These are phyloP conservation scores for Apostasia shenzhenica DNA, from an alignment of 106 monocot genomes.

Conservation along the genomic window DNA sequence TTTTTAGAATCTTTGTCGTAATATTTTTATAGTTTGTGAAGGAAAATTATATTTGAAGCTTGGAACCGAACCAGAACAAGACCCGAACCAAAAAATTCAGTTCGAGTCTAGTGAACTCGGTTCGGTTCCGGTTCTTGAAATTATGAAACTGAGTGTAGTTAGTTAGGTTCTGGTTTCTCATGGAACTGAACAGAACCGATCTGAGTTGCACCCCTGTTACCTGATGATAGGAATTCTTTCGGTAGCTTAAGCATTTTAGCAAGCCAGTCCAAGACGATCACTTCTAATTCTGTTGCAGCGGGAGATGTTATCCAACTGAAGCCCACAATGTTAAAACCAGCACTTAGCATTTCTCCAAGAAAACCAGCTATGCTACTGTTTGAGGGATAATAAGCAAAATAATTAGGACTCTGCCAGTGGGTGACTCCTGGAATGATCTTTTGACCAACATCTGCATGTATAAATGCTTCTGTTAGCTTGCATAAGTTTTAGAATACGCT, in stretches of 20 bases:
- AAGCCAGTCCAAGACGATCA: conserved; percentile 88
- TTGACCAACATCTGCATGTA: conserved; percentile 48
- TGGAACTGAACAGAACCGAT: too few species aligned
- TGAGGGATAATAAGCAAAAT: conserved; percentile 78
- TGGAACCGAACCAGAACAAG: too few species aligned
- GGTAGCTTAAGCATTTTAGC: conserved; percentile 84
- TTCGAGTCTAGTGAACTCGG: too few species aligned
- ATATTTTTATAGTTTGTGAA: too few species aligned
- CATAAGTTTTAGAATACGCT: too few species aligned
- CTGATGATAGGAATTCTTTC: conserved; percentile 55
- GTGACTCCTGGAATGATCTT: conserved; percentile 76
- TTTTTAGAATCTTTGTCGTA: too few species aligned
- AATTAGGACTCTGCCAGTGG: conserved; percentile 80
- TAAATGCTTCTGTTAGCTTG: background rate
- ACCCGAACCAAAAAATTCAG: too few species aligned
- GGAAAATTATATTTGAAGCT: too few species aligned
- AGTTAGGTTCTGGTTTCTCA: too few species aligned
- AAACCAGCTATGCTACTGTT: conserved; percentile 88
- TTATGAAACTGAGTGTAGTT: too few species aligned
- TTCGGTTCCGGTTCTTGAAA: too few species aligned
- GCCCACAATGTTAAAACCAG: conserved; percentile 68
- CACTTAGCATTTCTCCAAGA: conserved; percentile 86
- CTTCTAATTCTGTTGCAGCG: conserved; percentile 91
- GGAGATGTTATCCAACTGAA: conserved; percentile 90
- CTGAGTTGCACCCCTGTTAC: conserved; percentile 13